Percentiles rank a stretch among this genome's conserved stretches.
Evolutionary conservation across 2,329 filamentous ascomycete species (phyloP).

Genomic region (Ceratocystis variospora): DNA sequence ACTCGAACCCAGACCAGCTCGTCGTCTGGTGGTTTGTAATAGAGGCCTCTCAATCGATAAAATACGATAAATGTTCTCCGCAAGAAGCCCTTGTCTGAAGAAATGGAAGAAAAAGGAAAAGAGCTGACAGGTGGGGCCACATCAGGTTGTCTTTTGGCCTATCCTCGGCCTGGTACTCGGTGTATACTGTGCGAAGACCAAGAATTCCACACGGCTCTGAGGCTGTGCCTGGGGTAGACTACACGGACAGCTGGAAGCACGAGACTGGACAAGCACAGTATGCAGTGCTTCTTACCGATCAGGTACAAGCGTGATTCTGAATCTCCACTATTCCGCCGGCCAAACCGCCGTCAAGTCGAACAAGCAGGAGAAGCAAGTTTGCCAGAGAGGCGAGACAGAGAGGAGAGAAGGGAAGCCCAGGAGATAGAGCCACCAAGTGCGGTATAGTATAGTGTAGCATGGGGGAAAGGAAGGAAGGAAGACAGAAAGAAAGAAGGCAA

Average conservation of each 20-base stretch:
- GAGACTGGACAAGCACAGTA: neutral
- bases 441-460: neutral
- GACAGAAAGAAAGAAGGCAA: neutral
- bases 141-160: slow-evolving; percentile 5
- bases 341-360: slow-evolving; percentile 39
- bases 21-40: neutral
- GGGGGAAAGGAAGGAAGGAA: neutral
- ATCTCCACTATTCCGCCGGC: slow-evolving; percentile 41
- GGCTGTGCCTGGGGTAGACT: neutral
- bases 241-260: neutral
- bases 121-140: slow-evolving; percentile 10
- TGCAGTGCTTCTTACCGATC: neutral
- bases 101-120: slow-evolving; percentile 6
- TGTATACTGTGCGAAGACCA: slow-evolving; percentile 2
- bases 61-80: neutral
- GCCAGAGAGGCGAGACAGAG: neutral
- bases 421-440: neutral
- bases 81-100: neutral
- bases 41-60: neutral
- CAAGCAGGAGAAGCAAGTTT: slow-evolving; percentile 20
- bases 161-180: slow-evolving; percentile 10
- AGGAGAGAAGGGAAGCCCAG: neutral
- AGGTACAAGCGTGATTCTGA: neutral
- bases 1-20: neutral
- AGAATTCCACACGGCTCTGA: neutral